Evolutionary conservation across 805 yeast genomes (phyloP).

Genomic region (Candida chilensis): DNA sequence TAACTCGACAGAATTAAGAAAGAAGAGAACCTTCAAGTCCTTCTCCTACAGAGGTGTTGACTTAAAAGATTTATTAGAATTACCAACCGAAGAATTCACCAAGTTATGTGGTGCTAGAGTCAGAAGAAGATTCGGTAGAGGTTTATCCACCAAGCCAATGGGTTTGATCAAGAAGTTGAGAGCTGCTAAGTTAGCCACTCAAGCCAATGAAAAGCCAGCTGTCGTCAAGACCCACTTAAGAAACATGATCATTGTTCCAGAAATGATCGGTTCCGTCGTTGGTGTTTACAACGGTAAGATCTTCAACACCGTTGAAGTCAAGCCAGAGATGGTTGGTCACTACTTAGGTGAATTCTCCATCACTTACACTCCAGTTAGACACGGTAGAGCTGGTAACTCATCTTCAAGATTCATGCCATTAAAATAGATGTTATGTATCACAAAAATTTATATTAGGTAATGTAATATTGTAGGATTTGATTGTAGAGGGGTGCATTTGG

Average conservation of each 20-base stretch:
- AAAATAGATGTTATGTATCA: slow-evolving; percentile 22
- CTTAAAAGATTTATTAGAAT: slow-evolving; percentile 84
- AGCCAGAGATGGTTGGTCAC: slow-evolving; percentile 99
- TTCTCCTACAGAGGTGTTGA: slow-evolving; percentile 99
- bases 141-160: slow-evolving; percentile 91
- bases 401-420: slow-evolving; percentile 73
- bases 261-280: slow-evolving; percentile 98
- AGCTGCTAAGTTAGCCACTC: slow-evolving; percentile 89
- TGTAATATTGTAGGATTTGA: too few species aligned
- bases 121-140: slow-evolving; percentile 99
- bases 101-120: slow-evolving; percentile 97
- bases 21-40: slow-evolving; percentile 91
- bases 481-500: too few species aligned
- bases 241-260: slow-evolving; percentile 98
- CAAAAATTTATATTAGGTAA: not conserved
- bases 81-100: slow-evolving; percentile 94
- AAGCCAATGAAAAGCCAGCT: slow-evolving; percentile 94
- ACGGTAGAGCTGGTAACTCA: slow-evolving; percentile 95
- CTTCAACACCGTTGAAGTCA: slow-evolving; percentile 98
- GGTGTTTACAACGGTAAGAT: slow-evolving; percentile 99
- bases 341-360: slow-evolving; percentile 99
- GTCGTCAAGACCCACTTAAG: slow-evolving; percentile 98
- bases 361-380: slow-evolving; percentile 99
- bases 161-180: slow-evolving; percentile 95
- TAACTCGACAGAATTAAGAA: slow-evolving; percentile 52